Conservation (phyloP, 2,329 filamentous ascomycete genomes). For the Parascedosporium putredinis region DNA sequence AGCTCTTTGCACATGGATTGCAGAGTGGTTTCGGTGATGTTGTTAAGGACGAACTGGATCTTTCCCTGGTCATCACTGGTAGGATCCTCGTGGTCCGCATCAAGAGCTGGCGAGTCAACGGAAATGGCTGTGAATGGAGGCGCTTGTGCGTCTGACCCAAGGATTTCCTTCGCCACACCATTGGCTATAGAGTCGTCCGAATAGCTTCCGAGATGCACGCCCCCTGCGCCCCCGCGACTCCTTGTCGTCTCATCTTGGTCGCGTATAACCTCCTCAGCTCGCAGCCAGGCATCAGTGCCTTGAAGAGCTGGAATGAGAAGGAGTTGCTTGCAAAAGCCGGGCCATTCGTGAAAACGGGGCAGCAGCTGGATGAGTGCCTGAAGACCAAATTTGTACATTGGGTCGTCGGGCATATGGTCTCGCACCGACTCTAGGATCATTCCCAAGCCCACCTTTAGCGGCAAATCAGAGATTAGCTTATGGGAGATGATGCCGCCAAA, state of each 20-base stretch:
- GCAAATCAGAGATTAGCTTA: constrained; percentile 79
- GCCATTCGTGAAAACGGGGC: constrained; percentile 79
- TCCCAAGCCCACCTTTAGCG: constrained; percentile 84
- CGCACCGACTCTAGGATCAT: constrained; percentile 97
- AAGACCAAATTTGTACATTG: constrained; percentile 97
- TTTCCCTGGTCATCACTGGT: constrained; percentile 79
- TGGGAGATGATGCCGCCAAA: constrained; percentile 96
- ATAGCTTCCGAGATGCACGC: constrained; percentile 57
- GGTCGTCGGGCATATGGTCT: constrained; percentile 69
- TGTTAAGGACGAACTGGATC: constrained; percentile 93
- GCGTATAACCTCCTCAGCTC: constrained; percentile 69
- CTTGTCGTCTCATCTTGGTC: constrained; percentile 50
- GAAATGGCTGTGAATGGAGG: constrained; percentile 71
- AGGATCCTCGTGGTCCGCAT: constrained; percentile 67
- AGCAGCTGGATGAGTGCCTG: constrained; percentile 88
- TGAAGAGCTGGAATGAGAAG: constrained; percentile 72
- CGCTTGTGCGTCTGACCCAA: constrained; percentile 43
- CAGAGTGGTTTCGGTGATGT: constrained; percentile 83
- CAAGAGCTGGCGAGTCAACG: constrained; percentile 56
- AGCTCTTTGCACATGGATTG: constrained; percentile 76
- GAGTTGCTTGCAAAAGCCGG: constrained; percentile 82
- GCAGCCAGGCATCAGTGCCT: constrained; percentile 73
- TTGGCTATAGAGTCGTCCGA: constrained; percentile 42
- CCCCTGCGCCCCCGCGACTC: constrained; percentile 38
- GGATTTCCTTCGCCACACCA: not conserved